Evolutionary conservation across 2,329 filamentous ascomycete species (phyloP).

Genomic region (Ophiocordyceps robertsii): DNA sequence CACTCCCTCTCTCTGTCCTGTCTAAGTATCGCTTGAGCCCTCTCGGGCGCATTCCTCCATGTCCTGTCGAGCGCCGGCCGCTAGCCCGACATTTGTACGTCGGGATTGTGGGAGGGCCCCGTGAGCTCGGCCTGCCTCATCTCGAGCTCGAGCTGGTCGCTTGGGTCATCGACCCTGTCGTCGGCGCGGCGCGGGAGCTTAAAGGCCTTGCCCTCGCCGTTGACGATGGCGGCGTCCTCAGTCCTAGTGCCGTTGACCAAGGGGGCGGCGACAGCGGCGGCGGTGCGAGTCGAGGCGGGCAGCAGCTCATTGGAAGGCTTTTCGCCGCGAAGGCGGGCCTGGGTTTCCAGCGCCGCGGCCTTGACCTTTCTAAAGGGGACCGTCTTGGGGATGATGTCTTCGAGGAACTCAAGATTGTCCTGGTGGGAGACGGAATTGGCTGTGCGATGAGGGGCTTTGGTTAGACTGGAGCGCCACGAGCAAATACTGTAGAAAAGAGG

Average conservation of each 20-base stretch:
- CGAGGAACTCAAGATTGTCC: conserved; percentile 89
- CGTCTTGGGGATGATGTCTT: conserved; percentile 82
- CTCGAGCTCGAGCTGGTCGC: conserved; percentile 41
- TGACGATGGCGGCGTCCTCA: conserved; percentile 11
- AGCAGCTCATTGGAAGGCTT: conserved; percentile 17
- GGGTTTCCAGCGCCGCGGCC: conserved; percentile 39
- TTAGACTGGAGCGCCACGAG: not conserved
- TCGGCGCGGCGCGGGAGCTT: conserved; percentile 10
- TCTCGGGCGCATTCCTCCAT: not conserved
- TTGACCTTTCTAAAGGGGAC: conserved; percentile 69
- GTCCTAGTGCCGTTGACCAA: conserved; percentile 11
- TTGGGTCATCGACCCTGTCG: conserved; percentile 27
- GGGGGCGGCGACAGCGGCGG: conserved; percentile 6
- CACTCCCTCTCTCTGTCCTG: too few species aligned
- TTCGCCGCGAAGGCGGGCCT: conserved; percentile 29
- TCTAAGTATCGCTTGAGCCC: too few species aligned
- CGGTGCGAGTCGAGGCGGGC: conserved; percentile 4
- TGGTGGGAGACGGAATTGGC: conserved; percentile 75
- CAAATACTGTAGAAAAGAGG: too few species aligned
- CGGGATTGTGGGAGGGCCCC: conserved; percentile 22
- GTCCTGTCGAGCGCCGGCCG: not conserved
- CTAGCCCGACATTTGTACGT: conserved; percentile 48
- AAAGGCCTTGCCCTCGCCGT: conserved; percentile 12
- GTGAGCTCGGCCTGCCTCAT: conserved; percentile 30
- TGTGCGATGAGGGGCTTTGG: conserved; percentile 18